Base-by-base conservation (phyloP, 805 yeast genomes). In the Peterozyma xylosa region DNA sequence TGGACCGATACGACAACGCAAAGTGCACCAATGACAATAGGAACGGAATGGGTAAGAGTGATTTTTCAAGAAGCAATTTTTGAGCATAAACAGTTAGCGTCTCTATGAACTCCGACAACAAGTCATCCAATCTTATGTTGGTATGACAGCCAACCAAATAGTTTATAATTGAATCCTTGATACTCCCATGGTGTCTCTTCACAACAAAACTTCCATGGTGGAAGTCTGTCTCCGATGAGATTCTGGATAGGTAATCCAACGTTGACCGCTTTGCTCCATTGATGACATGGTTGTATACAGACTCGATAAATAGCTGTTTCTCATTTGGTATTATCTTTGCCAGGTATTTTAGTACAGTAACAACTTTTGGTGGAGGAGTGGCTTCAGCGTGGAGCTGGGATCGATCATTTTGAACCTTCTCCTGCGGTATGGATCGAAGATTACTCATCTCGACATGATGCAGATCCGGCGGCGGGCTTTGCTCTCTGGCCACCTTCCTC, bases 21-120 rank as follows among this genome's bases (percentile, higher is more conserved):
- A 76, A 74, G 50, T 78, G 78, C 34, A 83, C 62, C 35, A 85
- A 51, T 1, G 84, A 68, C 2, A 82, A 54, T 11, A 85, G 49
- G 54, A 79, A 82, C 1, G 93, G 93, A 3, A 80, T 64, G 0
- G 80, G 58, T 1, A 73, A 48, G 2, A 68, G 49, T 6, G 43
- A 45, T 1, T 45, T 38, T 3, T 38, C 35, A 10, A 50, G 42
- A 18, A 50, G 39, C 7, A 56, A 42, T 15, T 59, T 53, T 3
- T 50, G 43, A 11, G 63, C 50, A 33, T 71, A 59, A 5, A 48
- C 43, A 5, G 62, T 38, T 13, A 73, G 44, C 9, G 62, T 54
- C 11, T 61, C 60, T 1, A 70, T 57, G 41, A 78, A 67, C n/a
- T 60, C 62, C n/a, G 63, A 50, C 3, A 80, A 55, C 32, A 78